A percentile compares a stretch with the other conserved stretches of the same genome.
Evolutionary conservation across 2,329 filamentous ascomycete species (phyloP).

Genomic region (Scedosporium boydii): DNA sequence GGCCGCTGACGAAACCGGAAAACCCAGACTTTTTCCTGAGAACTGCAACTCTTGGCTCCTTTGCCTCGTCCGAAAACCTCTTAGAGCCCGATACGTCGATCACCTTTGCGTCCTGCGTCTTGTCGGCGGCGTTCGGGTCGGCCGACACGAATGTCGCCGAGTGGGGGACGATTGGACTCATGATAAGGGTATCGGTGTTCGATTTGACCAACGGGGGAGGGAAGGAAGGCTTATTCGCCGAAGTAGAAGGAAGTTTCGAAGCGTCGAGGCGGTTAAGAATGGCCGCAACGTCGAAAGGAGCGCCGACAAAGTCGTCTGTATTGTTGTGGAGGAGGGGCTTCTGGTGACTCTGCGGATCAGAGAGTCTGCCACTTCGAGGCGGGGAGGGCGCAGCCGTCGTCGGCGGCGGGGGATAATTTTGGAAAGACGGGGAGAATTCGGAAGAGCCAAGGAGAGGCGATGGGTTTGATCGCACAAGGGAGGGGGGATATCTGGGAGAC

Average conservation of each 20-base stretch:
- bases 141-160: constrained; percentile 55
- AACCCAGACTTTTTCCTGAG: constrained; percentile 81
- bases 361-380: constrained; percentile 12
- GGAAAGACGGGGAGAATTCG: constrained; percentile 31
- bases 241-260: constrained; percentile 22
- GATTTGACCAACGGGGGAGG: constrained; percentile 16
- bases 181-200: constrained; percentile 16
- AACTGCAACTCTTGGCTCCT: constrained; percentile 50
- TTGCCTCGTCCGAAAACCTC: constrained; percentile 70
- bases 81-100: constrained; percentile 50
- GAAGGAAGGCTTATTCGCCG: constrained; percentile 17
- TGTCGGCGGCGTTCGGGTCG: constrained; percentile 47
- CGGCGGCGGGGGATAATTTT: constrained; percentile 7
- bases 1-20: constrained; percentile 75
- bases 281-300: constrained; percentile 54
- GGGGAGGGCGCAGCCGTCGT: constrained; percentile 10
- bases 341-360: constrained; percentile 17
- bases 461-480: constrained; percentile 30
- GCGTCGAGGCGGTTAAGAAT: constrained; percentile 53
- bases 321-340: constrained; percentile 15
- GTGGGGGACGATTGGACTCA: constrained; percentile 50
- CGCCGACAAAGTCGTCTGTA: constrained; percentile 52
- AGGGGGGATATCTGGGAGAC: constrained; percentile 36
- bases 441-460: constrained; percentile 35
- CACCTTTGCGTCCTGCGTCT: constrained; percentile 23